Evolutionary conservation across 495 filamentous ascomycete species (phyloP).

Genomic region (Rusavskia elegans): DNA sequence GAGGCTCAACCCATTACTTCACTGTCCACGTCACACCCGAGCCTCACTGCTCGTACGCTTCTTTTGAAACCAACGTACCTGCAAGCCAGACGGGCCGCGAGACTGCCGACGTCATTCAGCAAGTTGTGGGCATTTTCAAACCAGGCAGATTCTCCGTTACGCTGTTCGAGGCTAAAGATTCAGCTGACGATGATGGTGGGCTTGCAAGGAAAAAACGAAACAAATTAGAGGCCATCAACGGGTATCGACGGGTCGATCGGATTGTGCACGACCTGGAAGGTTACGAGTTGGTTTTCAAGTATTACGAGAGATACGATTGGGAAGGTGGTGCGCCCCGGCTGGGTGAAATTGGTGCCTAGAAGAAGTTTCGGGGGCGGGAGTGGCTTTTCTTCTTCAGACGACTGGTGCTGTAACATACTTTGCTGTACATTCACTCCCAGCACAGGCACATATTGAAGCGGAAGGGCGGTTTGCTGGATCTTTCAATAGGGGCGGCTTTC

Average conservation of each 20-base stretch:
- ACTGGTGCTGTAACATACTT: too few relatives aligned
- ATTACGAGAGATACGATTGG: slow-evolving; percentile 90
- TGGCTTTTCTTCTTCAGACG: neutral
- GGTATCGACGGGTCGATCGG: slow-evolving; percentile 81
- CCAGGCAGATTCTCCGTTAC: slow-evolving; percentile 95
- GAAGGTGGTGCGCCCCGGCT: slow-evolving; percentile 60
- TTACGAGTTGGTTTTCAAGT: slow-evolving; percentile 93
- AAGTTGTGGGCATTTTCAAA: slow-evolving; percentile 89
- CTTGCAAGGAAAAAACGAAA: slow-evolving; percentile 22
- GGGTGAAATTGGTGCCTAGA: slow-evolving; percentile 38
- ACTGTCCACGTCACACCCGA: slow-evolving; percentile 98
- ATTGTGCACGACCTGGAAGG: slow-evolving; percentile 97
- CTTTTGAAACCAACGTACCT: slow-evolving; percentile 98
- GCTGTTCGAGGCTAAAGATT: slow-evolving; percentile 77
- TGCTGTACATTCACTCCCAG: too few relatives aligned
- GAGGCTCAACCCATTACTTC: slow-evolving; percentile 73
- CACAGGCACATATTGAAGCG: too few relatives aligned
- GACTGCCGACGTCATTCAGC: slow-evolving; percentile 78
- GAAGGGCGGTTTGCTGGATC: too few relatives aligned
- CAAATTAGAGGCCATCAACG: slow-evolving; percentile 67
- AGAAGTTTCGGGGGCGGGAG: neutral
- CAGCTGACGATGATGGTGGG: slow-evolving; percentile 22
- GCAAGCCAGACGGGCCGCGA: slow-evolving; percentile 72
- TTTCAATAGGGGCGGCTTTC: too few relatives aligned
- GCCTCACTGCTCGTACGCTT: slow-evolving; percentile 95